phyloP scores from a whole-genome alignment of 352 stramenopile species.

The Phytophthora vignae region DNA sequence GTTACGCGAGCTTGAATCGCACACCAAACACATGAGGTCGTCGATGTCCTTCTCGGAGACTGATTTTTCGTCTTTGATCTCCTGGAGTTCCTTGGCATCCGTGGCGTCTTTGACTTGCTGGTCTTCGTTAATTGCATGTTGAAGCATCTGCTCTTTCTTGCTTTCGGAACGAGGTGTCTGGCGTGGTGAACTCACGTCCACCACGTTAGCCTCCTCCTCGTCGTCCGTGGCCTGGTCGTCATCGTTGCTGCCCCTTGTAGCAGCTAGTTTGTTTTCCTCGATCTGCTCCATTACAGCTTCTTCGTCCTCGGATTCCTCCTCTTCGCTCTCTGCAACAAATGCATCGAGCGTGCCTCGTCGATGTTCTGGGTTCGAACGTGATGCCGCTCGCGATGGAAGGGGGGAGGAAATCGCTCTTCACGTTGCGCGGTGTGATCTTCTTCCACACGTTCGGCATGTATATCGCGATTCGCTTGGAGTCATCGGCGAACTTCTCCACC shows the following conservation, averaged over 20 bases:
- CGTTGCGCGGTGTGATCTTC: constrained; percentile 48
- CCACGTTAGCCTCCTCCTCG: constrained; percentile 26
- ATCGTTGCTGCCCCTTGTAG: constrained; percentile 19
- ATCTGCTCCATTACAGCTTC: constrained; percentile 44
- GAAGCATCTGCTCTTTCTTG: constrained; percentile 38
- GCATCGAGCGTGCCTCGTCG: constrained; percentile 67
- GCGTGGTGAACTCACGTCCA: constrained; percentile 17
- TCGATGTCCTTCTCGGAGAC: constrained; percentile 49
- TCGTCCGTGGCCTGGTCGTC: constrained; percentile 35
- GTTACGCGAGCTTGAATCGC: constrained; percentile 62
- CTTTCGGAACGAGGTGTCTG: constrained; percentile 27
- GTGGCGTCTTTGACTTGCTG: constrained; percentile 12
- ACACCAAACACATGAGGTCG: constrained; percentile 78
- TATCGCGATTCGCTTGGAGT: constrained; percentile 43
- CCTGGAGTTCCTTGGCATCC: constrained; percentile 16
- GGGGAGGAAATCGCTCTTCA: constrained; percentile 63
- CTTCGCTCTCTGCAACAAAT: constrained; percentile 69
- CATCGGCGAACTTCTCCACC: constrained; percentile 74
- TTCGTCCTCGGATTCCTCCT: constrained; percentile 57
- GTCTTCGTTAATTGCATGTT: constrained; percentile 7
- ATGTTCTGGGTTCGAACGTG: constrained; percentile 13
- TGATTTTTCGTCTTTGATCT: constrained; percentile 16
- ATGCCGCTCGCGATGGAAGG: constrained; percentile 12
- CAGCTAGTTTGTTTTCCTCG: constrained; percentile 25
- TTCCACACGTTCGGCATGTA: constrained; percentile 79